Evolutionary conservation across 805 yeast genomes (phyloP).

Genomic region (Lipomyces anomalus): DNA sequence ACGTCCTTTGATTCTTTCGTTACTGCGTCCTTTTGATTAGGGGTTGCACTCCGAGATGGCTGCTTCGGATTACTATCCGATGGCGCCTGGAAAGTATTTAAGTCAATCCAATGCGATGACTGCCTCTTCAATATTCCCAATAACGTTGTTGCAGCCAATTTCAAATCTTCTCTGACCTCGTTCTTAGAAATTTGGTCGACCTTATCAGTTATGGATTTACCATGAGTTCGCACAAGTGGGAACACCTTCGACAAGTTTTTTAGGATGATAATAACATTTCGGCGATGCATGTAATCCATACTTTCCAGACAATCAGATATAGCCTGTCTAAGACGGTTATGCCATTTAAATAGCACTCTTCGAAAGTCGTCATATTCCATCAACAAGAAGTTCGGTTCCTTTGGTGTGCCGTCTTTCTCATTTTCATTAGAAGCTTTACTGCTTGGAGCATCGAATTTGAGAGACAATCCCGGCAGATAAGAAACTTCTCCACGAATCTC

Average conservation of each 20-base stretch:
- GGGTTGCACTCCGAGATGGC: not conserved
- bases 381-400: constrained; percentile 16
- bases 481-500: constrained; percentile 20
- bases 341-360: constrained; percentile 49
- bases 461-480: constrained; percentile 28
- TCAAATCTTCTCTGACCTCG: constrained; percentile 75
- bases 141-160: constrained; percentile 53
- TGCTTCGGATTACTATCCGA: not conserved
- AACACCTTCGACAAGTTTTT: constrained; percentile 57
- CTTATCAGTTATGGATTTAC: constrained; percentile 44
- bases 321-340: constrained; percentile 43
- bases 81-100: not conserved
- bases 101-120: constrained; percentile 27
- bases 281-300: constrained; percentile 66
- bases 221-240: constrained; percentile 65
- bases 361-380: constrained; percentile 37
- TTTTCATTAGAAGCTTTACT: not conserved
- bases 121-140: constrained; percentile 28
- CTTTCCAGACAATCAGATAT: constrained; percentile 42
- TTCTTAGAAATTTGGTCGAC: constrained; percentile 44
- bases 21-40: constrained; percentile 6
- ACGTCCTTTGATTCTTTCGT: constrained; percentile 5
- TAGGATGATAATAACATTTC: constrained; percentile 73
- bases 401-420: constrained; percentile 7
- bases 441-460: not conserved